Base-by-base conservation (phyloP, 768 basidiomycete genomes). In the Nidularia pulvinata region DNA sequence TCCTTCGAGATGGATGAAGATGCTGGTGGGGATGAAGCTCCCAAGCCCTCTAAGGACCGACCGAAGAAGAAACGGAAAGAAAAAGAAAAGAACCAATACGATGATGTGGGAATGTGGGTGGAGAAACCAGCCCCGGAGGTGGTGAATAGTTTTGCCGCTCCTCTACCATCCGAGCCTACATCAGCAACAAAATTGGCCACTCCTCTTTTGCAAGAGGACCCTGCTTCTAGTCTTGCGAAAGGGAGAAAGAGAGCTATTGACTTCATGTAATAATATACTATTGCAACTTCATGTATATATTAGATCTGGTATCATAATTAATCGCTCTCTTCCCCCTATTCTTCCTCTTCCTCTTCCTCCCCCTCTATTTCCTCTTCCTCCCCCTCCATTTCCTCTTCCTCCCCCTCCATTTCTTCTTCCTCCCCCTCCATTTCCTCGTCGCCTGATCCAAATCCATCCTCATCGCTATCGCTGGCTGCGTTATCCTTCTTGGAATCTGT, bases 1-100 rank as follows among this genome's bases (percentile, higher is more conserved):
- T 91, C 90, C 6, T 95, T 95, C 63, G 85, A 85, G 52, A 73
- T 89, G 54, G 92, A 90, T 61, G 89, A 85, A 42, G 86, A 78
- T 19, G 81, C 77, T 0, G 76, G 65, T 22, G 77, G 71, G 22
- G 71, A 66, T 5, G 61, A 67, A 16, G 61, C 65, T 37, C 57
- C 65, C 44, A 62, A 70, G 61, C 65, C 76, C 59, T 55, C 65
- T 1, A 71, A 68, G 39, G 71, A 77, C 35, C 61, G 71, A 53
- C 71, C 73, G 47, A 79, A 71, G 66, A 74, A 74, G 66, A 79
- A 75, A 56, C 37, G 37, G 37, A 46, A 74, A 72, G 59, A 75
- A 78, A 49, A 64, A 66, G 67, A 77, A 76, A 53, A 71, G 73
- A 49, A 59, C 14, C 61, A 60, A 43, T 63, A 56, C 6, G 68